Percentiles rank a stretch among this genome's conserved stretches.
phyloP scores from a whole-genome alignment of 495 filamentous ascomycete species.

The Podospora bellae-mahoneyi region DNA sequence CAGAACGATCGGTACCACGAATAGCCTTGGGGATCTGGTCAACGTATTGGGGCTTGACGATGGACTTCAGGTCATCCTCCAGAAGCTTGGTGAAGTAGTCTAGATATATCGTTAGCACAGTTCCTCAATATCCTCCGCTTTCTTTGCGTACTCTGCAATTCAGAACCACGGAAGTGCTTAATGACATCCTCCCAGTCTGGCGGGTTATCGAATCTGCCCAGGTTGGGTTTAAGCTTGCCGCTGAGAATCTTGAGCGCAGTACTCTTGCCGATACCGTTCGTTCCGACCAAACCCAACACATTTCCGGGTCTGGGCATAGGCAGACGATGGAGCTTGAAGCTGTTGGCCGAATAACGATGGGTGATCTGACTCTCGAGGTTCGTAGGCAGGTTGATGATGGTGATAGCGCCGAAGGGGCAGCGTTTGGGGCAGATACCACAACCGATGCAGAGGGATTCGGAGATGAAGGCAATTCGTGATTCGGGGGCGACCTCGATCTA shows the following conservation, averaged over 20 bases:
- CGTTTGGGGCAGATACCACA: slow-evolving; percentile 99
- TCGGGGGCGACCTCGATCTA: slow-evolving; percentile 61
- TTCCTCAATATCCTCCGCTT: not conserved
- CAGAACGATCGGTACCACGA: slow-evolving; percentile 69
- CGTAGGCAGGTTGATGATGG: slow-evolving; percentile 98
- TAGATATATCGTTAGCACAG: slow-evolving; percentile 31
- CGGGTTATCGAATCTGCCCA: slow-evolving; percentile 91
- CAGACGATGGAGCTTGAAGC: slow-evolving; percentile 96
- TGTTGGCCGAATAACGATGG: slow-evolving; percentile 97
- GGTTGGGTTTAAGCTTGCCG: slow-evolving; percentile 95
- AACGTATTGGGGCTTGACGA: slow-evolving; percentile 98
- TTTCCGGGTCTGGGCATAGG: slow-evolving; percentile 94
- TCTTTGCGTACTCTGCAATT: slow-evolving; percentile 76
- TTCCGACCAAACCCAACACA: slow-evolving; percentile 95
- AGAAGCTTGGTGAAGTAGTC: slow-evolving; percentile 98
- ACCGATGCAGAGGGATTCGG: slow-evolving; percentile 71
- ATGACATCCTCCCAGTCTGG: slow-evolving; percentile 99
- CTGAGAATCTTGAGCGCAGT: slow-evolving; percentile 97
- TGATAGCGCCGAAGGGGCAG: slow-evolving; percentile 98
- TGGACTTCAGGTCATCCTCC: slow-evolving; percentile 92
- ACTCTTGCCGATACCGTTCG: slow-evolving; percentile 99
- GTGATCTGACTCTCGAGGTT: slow-evolving; percentile 97
- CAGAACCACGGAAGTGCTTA: slow-evolving; percentile 95
- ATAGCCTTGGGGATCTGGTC: slow-evolving; percentile 95
- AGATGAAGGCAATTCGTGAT: slow-evolving; percentile 97